Base-by-base conservation (phyloP, 805 yeast genomes). In the Zygosaccharomyces kombuchaensis region DNA sequence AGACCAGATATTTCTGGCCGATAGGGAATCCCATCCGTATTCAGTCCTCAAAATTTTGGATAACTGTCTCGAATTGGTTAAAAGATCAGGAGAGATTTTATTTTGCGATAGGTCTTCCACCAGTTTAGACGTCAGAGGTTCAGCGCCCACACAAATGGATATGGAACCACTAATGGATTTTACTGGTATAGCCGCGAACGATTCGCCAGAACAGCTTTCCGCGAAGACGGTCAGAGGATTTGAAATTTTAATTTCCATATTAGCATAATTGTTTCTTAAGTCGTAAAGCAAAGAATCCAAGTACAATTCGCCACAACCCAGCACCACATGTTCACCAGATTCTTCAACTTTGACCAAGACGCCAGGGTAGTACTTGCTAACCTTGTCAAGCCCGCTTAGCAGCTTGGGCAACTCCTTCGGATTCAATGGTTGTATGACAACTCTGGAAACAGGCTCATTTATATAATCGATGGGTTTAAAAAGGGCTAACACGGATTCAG, bases 251-350 rank as follows among this genome's bases (percentile, higher is more conserved):
- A 93, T 78, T 42, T 82, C 84, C 32, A 89, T 73, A 17, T 76
- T 77, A 0, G 84, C 75, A 55, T 78, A 84, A 26, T 77, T 68
- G 22, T 70, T 62, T 51, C 97, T 70, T 36, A 93, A 65, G 58
- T 88, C 96, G 61, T 82, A 85, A 32, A 93, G 65, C 19, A 85
- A 68, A 54, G 93, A 86, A 63, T 93, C 98, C 65, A 93, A 62
- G 58, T 87, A 87, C 13, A 91, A 56, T 59, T 93, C 98, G 6
- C 99, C 99, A 8, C 87, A 78, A 0, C 93, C 96, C 22, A 81
- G 58, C 0, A 93, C 62, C 1, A 81, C 80, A 60, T 84, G 87
- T 56, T 89, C 97, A 2, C 97, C 96, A 42, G 90, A 84, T 53
- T 87, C 95, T 60, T 88, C 96, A 1, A 84, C 87, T 51, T 75